Conservation (phyloP, 2,329 filamentous ascomycete genomes). For the Aspergillus sp. region DNA sequence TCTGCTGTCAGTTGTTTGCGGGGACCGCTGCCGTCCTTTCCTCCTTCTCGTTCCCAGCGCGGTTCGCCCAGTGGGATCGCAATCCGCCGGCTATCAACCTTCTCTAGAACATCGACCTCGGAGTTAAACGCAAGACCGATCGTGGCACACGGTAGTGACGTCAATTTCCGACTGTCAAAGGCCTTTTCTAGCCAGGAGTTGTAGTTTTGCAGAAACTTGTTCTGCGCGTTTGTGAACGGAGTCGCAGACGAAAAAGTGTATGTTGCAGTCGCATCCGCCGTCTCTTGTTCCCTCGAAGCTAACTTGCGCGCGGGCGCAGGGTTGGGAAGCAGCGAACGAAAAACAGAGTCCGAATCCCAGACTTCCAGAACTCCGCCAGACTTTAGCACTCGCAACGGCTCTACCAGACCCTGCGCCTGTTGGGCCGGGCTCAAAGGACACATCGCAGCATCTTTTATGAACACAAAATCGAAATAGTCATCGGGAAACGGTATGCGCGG, state of each 20-base stretch:
- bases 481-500: conserved; percentile 77
- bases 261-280: conserved; percentile 72
- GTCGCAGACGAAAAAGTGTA: conserved; percentile 84
- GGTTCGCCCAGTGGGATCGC: conserved; percentile 86
- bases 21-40: conserved; percentile 36
- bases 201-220: conserved; percentile 80
- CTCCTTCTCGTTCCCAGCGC: conserved; percentile 77
- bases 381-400: conserved; percentile 75
- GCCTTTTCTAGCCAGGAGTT: conserved; percentile 81
- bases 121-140: conserved; percentile 79
- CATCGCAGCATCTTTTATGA: conserved; percentile 82
- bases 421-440: conserved; percentile 62
- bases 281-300: conserved; percentile 65
- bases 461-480: conserved; percentile 83
- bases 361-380: conserved; percentile 81
- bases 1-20: conserved; percentile 64
- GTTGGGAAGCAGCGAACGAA: conserved; percentile 82
- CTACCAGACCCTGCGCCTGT: conserved; percentile 65
- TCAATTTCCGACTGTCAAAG: conserved; percentile 71
- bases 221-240: conserved; percentile 77
- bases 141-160: conserved; percentile 76
- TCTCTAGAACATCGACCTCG: conserved; percentile 72
- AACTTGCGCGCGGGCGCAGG: conserved; percentile 63
- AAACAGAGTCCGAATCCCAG: conserved; percentile 85
- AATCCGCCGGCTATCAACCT: conserved; percentile 73